Percentiles rank a stretch among this genome's conserved stretches.
phyloP scores from a whole-genome alignment of 1,284 basidiomycete genomes.

The Sporisorium exsertum region DNA sequence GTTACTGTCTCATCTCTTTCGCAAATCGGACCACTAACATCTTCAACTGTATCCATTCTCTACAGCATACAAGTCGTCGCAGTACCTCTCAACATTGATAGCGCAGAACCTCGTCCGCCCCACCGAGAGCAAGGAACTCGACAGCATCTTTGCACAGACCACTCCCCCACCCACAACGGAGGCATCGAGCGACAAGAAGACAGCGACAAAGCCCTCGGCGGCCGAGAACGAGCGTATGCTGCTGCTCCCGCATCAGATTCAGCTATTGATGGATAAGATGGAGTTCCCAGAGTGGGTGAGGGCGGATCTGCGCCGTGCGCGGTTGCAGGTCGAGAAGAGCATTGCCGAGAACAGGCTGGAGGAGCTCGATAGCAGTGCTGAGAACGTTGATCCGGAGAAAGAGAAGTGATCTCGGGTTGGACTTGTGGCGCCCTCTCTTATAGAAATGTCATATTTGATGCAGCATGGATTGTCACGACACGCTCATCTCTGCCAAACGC shows the following conservation, averaged over 20 bases:
- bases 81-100: constrained; percentile 53
- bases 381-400: constrained; percentile 21
- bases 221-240: constrained; percentile 43
- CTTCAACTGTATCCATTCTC: neutral
- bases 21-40: neutral
- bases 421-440: neutral
- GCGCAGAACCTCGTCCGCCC: constrained; percentile 49
- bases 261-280: constrained; percentile 41
- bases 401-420: constrained; percentile 4
- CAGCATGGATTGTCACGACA: no score
- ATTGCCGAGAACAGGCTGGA: constrained; percentile 47
- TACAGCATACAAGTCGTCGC: constrained; percentile 59
- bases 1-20: no score
- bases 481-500: neutral
- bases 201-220: neutral
- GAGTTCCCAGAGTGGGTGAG: constrained; percentile 48
- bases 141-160: constrained; percentile 40
- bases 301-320: constrained; percentile 46
- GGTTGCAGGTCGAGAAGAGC: constrained; percentile 42
- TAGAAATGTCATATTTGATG: constrained; percentile 10
- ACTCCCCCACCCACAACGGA: constrained; percentile 16
- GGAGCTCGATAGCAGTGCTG: constrained; percentile 42
- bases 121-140: constrained; percentile 52
- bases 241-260: constrained; percentile 36
- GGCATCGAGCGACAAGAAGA: constrained; percentile 4